Base-by-base conservation (phyloP, 1,284 basidiomycete genomes). In the Trichosporon sp. region DNA sequence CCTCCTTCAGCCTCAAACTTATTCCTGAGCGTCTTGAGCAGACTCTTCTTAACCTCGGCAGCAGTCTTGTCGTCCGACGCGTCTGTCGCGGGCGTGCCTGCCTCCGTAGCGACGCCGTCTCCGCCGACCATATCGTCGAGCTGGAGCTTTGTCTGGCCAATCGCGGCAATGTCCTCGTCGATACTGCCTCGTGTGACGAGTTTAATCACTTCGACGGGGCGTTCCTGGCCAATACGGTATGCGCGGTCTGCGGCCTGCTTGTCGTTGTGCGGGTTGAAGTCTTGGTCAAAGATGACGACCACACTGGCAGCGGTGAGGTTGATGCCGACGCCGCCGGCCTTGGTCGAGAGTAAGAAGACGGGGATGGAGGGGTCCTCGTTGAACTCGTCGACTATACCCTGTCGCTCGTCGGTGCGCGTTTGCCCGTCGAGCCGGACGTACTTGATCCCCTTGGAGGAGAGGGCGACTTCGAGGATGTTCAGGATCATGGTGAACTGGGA, bases 401-500 rank as follows among this genome's bases (percentile, higher is more conserved):
- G 96, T 16, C 96, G 86, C 61, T 94, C 88, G 73, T 95, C 93
- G 19, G 99, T 96, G 52, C 91, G 87, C 0, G 96, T 99, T 60
- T 89, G 89, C 1, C 96, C 96, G 0, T 96, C 98, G 60, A 99
- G 84, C n/a, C 95, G 82, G 32, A 93, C 85, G 78, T 88, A 97
- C 68, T 87, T 88, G 73, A 91, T 85, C n/a, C 85, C 82, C 76
- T 87, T 85, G 65, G 89, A 84, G 61, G 89, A 88, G 31, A 99
- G 83, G 10, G 95, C 86, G n/a, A 87, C 86, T 81, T 92, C 88
- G 4, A 99, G 84, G 71, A 99, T 97, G 77, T 96, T 92, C 56
- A 97, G 84, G 58, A 96, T 88, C 83, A 97, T 94, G 3, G 92
- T 94, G 79, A 97, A 97, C 91, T 95, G 94, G 36, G 91, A 95